Conservation (phyloP, 768 basidiomycete species). For the Trametes cingulata region DNA sequence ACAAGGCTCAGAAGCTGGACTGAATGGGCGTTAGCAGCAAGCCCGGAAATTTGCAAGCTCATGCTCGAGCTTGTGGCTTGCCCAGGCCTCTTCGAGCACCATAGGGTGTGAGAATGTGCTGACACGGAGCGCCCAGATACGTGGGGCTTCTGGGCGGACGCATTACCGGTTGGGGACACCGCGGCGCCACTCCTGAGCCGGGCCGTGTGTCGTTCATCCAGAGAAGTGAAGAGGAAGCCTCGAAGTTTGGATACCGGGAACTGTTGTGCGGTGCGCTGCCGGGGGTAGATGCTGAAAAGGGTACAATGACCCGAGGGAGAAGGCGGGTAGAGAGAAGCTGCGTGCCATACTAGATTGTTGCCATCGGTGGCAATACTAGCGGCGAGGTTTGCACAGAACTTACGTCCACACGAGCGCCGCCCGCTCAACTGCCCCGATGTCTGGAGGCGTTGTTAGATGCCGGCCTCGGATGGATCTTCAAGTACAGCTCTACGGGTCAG, state of each 20-base stretch:
- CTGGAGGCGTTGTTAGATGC: too few relatives aligned
- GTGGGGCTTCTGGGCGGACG: not conserved
- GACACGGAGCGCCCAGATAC: not conserved
- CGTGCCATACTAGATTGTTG: too few relatives aligned
- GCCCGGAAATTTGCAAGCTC: conserved; percentile 1
- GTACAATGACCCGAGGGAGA: too few relatives aligned
- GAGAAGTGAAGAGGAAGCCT: not conserved
- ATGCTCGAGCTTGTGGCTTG: not conserved
- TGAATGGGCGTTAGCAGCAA: not conserved
- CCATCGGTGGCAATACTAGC: too few relatives aligned
- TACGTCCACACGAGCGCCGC: too few relatives aligned
- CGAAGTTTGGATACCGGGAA: not conserved
- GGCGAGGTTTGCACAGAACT: too few relatives aligned
- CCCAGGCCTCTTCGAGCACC: not conserved
- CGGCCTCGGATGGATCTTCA: too few relatives aligned
- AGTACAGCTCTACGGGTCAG: too few relatives aligned
- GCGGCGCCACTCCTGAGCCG: not conserved
- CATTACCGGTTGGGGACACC: not conserved
- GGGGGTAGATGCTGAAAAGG: not conserved
- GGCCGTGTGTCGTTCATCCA: not conserved
- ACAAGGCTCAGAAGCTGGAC: not conserved
- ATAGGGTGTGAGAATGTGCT: not conserved
- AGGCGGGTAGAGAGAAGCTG: too few relatives aligned
- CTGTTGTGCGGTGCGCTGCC: not conserved
- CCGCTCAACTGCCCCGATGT: too few relatives aligned